Evolutionary conservation across 2,329 filamentous ascomycete species (phyloP).

Genomic region (Botryotinia convoluta): DNA sequence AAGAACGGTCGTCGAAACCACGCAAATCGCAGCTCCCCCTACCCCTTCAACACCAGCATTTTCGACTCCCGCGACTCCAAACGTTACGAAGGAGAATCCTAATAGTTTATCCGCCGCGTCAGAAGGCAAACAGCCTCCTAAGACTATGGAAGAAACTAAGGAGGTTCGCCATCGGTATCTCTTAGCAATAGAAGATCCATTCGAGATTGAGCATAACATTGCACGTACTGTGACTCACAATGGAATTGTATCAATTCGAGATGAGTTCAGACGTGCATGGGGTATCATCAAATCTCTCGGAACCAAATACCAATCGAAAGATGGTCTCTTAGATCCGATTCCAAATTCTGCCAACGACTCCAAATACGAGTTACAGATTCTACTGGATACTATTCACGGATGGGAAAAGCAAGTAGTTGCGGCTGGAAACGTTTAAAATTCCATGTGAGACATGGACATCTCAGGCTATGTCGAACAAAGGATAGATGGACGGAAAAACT

Average conservation of each 20-base stretch:
- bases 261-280: constrained; percentile 82
- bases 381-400: constrained; percentile 34
- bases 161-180: constrained; percentile 78
- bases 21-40: constrained; percentile 39
- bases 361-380: constrained; percentile 25
- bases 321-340: constrained; percentile 30
- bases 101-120: not conserved
- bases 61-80: not conserved
- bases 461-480: not conserved
- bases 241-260: constrained; percentile 76
- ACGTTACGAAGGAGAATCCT: not conserved
- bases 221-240: constrained; percentile 81
- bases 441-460: not conserved
- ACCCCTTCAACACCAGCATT: constrained; percentile 26
- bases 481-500: constrained; percentile 1
- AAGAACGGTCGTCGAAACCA: constrained; percentile 62
- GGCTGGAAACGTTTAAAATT: not conserved
- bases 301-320: constrained; percentile 33
- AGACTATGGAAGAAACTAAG: constrained; percentile 44
- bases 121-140: constrained; percentile 21
- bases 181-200: constrained; percentile 89
- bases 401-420: not conserved
- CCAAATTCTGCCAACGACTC: constrained; percentile 14
- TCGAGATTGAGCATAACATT: constrained; percentile 84
- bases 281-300: constrained; percentile 61